Evolutionary conservation across 805 yeast species (phyloP).

Genomic region (Wickerhamiella cacticola): DNA sequence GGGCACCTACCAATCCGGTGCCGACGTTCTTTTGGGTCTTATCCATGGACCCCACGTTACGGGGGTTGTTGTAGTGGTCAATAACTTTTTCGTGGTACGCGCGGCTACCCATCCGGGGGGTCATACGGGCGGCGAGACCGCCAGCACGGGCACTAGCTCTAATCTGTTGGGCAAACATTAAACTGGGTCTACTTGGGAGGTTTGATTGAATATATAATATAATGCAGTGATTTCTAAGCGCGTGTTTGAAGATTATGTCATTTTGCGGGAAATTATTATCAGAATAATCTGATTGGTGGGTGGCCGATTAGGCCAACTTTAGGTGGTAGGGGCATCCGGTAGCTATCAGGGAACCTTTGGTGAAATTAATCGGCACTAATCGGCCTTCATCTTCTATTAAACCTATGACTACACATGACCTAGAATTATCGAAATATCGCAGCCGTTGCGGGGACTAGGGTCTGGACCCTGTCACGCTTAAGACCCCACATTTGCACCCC

Average conservation of each 20-base stretch:
- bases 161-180: conserved; percentile 1
- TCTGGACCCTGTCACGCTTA: not conserved
- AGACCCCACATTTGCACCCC: no score
- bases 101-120: not conserved
- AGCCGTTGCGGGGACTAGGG: no score
- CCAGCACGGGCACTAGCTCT: not conserved
- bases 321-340: no score
- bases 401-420: no score
- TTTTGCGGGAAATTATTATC: not conserved
- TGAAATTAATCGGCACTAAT: no score
- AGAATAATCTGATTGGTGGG: not conserved
- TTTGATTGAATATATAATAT: not conserved
- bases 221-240: not conserved
- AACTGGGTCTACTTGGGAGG: not conserved
- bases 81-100: conserved; percentile 80
- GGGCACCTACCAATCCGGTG: conserved; percentile 96
- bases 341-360: no score
- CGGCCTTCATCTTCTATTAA: no score
- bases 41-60: conserved; percentile 90
- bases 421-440: no score
- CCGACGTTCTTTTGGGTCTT: conserved; percentile 70
- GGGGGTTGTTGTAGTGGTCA: conserved; percentile 92
- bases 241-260: not conserved
- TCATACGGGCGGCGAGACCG: not conserved
- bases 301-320: not conserved